Evolutionary conservation across 441 rosid genomes (phyloP).

Genomic region (Aleurites moluccanus): DNA sequence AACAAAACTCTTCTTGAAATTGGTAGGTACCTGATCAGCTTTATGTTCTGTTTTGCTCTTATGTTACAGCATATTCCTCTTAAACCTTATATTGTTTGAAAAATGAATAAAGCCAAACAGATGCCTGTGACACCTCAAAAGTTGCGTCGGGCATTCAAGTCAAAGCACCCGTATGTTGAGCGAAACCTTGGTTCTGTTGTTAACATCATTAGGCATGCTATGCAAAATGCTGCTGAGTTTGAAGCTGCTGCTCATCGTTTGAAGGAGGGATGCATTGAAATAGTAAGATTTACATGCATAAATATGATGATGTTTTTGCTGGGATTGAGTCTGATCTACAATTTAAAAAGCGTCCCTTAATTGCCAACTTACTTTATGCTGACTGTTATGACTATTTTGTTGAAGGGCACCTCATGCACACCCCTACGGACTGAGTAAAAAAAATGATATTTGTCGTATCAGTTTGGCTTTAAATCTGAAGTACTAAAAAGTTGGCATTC

Average conservation of each 20-base stretch:
- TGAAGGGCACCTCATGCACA: background rate
- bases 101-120: conserved; percentile 62
- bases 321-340: background rate
- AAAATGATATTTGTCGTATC: background rate
- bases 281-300: conserved; percentile 43
- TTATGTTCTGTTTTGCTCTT: conserved; percentile 3
- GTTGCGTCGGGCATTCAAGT: conserved; percentile 56
- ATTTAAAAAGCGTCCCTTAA: background rate
- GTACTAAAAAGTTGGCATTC: background rate
- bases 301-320: conserved; percentile 8
- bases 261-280: conserved; percentile 38
- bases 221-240: conserved; percentile 66
- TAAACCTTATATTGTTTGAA: conserved; percentile 17
- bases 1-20: conserved; percentile 83
- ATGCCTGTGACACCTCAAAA: conserved; percentile 66
- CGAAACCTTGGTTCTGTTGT: conserved; percentile 57
- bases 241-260: conserved; percentile 58
- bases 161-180: conserved; percentile 70
- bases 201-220: conserved; percentile 61
- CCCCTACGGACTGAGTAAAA: background rate
- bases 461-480: background rate
- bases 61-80: conserved; percentile 20
- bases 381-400: background rate
- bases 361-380: background rate
- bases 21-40: conserved; percentile 43